Evolutionary conservation across 371 early-diverging fungal genomes (phyloP).

Genomic region (Sporodiniella umbellata): DNA sequence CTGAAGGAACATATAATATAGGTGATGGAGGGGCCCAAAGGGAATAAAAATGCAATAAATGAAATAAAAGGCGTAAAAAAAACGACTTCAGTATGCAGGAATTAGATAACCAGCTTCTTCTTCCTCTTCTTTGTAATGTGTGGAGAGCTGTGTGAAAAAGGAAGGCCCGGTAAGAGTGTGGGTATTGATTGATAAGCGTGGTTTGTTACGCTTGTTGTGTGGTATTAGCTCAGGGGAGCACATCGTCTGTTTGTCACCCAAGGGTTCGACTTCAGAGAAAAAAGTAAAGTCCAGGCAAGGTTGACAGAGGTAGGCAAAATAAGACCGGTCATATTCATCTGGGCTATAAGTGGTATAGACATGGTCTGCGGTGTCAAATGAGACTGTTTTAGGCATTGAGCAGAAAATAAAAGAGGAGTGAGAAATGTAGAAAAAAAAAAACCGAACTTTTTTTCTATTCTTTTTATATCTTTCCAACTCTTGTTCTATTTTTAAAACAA

Average conservation of each 20-base stretch:
- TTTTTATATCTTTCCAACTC: too few relatives aligned
- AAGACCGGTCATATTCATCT: slow-evolving; percentile 30
- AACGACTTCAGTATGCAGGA: slow-evolving; percentile 16
- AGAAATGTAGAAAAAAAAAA: too few relatives aligned
- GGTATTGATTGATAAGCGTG: slow-evolving; percentile 28
- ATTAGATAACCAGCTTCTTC: slow-evolving; percentile 23
- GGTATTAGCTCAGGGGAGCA: too few relatives aligned
- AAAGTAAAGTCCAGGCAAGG: background rate
- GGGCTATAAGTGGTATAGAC: slow-evolving; percentile 25
- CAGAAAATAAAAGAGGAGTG: too few relatives aligned
- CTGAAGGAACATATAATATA: too few relatives aligned
- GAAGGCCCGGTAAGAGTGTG: slow-evolving; percentile 20
- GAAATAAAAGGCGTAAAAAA: background rate
- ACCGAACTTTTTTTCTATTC: too few relatives aligned
- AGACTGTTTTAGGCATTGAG: slow-evolving; percentile 22
- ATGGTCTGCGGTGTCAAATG: slow-evolving; percentile 14
- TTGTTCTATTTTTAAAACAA: too few relatives aligned
- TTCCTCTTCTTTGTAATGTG: slow-evolving; percentile 31
- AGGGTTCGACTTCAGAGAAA: slow-evolving; percentile 13
- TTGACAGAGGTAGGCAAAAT: slow-evolving; percentile 8
- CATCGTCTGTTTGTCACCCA: slow-evolving; percentile 10
- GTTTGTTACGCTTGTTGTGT: slow-evolving; percentile 9
- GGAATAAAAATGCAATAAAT: background rate
- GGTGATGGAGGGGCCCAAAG: background rate
- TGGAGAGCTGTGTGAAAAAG: slow-evolving; percentile 30